A percentile compares a stretch with the other conserved stretches of the same genome.
Conservation (phyloP, 352 stramenopile species). For the Globisporangium alternatum region DNA sequence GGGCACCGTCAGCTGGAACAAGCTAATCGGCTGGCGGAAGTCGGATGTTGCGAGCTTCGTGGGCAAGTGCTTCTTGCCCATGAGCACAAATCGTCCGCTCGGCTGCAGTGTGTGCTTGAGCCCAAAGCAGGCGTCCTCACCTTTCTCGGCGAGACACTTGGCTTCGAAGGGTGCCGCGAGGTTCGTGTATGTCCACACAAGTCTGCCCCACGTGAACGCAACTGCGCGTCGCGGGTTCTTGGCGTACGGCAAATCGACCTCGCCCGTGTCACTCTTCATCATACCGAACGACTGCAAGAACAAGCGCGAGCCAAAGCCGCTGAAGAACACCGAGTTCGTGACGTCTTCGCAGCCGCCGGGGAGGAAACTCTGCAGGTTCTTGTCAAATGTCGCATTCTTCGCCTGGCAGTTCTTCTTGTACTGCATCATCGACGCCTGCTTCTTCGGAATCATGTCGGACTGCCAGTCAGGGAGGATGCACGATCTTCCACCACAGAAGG, state of each 20-base stretch:
- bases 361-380: conserved; percentile 12
- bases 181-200: conserved; percentile 37
- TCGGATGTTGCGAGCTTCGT: conserved; percentile 6
- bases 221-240: conserved; percentile 22
- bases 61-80: conserved; percentile 11
- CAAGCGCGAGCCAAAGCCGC: conserved; percentile 17
- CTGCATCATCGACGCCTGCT: conserved; percentile 21
- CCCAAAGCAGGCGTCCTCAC: conserved; percentile 22
- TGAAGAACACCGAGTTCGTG: conserved; percentile 18
- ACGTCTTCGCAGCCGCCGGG: conserved; percentile 17
- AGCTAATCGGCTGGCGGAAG: conserved; percentile 14
- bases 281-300: conserved; percentile 10
- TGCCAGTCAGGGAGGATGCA: conserved; percentile 23
- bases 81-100: conserved; percentile 16
- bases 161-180: conserved; percentile 22
- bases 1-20: conserved; percentile 16
- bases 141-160: conserved; percentile 1
- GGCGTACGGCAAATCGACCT: conserved; percentile 7
- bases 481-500: conserved; percentile 13
- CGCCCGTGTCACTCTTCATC: neutral
- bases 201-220: conserved; percentile 31
- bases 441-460: conserved; percentile 15
- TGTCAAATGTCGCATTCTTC: neutral
- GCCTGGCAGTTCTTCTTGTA: conserved; percentile 18
- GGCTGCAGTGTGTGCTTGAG: conserved; percentile 22